Percentiles rank a stretch among this genome's conserved stretches.
Evolutionary conservation across 202 grass and related monocot species (phyloP).

Genomic region (Tripidium arundinaceum): DNA sequence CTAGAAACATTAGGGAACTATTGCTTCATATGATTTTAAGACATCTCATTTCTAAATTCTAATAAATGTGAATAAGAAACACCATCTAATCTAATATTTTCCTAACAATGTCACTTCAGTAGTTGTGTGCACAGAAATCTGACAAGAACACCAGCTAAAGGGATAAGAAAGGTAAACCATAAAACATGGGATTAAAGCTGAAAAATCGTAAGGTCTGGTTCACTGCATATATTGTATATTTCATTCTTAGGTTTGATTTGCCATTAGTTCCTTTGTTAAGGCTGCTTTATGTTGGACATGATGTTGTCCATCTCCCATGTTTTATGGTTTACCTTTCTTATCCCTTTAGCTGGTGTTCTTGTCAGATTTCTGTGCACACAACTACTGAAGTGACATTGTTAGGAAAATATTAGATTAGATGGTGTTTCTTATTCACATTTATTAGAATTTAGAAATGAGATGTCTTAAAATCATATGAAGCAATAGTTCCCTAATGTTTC

Average conservation of each 20-base stretch:
- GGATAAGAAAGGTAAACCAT: neutral
- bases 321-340: neutral
- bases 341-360: neutral
- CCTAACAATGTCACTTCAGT: neutral
- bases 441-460: neutral
- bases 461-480: neutral
- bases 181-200: constrained; percentile 69
- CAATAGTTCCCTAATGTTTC: neutral
- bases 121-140: neutral
- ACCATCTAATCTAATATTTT: neutral
- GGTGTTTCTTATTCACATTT: neutral
- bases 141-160: neutral
- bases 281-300: neutral
- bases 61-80: neutral
- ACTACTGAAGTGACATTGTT: neutral
- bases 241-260: neutral
- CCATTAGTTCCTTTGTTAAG: neutral
- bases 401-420: neutral
- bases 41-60: too few species aligned
- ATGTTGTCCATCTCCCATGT: neutral
- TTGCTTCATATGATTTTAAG: too few species aligned
- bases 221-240: constrained; percentile 25
- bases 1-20: too few species aligned
- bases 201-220: constrained; percentile 95
- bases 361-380: neutral